phyloP scores from a whole-genome alignment of 2,329 filamentous ascomycete species.

The Penicillium sp. region DNA sequence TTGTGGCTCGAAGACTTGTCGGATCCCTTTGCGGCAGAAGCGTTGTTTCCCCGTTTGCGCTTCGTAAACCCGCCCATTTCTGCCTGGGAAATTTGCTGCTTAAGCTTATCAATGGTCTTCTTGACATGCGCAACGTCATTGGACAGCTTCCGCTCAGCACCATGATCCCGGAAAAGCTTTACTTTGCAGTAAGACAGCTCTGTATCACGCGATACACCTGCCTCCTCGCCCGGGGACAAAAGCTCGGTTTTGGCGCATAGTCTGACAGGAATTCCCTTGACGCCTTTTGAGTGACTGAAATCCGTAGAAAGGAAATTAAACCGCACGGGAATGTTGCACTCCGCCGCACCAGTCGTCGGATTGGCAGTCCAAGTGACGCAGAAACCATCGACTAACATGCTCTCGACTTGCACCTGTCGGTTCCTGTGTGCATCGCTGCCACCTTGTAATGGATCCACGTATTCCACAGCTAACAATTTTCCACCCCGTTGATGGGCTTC shows the following conservation, averaged over 20 bases:
- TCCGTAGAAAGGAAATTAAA: slow-evolving; percentile 99
- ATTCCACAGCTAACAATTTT: slow-evolving; percentile 88
- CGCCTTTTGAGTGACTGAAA: slow-evolving; percentile 96
- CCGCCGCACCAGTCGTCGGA: slow-evolving; percentile 52
- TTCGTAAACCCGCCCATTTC: slow-evolving; percentile 55
- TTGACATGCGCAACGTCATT: slow-evolving; percentile 93
- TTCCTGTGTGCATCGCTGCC: slow-evolving; percentile 50
- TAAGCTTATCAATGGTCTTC: slow-evolving; percentile 91
- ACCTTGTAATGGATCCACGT: slow-evolving; percentile 59
- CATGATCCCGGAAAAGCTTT: slow-evolving; percentile 92
- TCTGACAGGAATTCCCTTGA: slow-evolving; percentile 91
- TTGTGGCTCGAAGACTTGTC: slow-evolving; percentile 76
- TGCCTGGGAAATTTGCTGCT: slow-evolving; percentile 78
- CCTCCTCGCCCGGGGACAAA: slow-evolving; percentile 46
- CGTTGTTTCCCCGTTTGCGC: slow-evolving; percentile 49
- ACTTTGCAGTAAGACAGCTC: slow-evolving; percentile 95
- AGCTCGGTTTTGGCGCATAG: slow-evolving; percentile 83
- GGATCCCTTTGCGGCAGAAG: slow-evolving; percentile 40
- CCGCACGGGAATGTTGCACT: slow-evolving; percentile 79
- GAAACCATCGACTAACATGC: slow-evolving; percentile 84
- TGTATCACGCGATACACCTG: slow-evolving; percentile 29
- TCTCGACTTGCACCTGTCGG: slow-evolving; percentile 60
- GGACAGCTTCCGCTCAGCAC: slow-evolving; percentile 85
- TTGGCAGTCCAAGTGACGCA: slow-evolving; percentile 80
- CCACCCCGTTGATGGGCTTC: slow-evolving; percentile 91